phyloP scores from a whole-genome alignment of 176 grass and related monocot genomes.

The Carex parvula region DNA sequence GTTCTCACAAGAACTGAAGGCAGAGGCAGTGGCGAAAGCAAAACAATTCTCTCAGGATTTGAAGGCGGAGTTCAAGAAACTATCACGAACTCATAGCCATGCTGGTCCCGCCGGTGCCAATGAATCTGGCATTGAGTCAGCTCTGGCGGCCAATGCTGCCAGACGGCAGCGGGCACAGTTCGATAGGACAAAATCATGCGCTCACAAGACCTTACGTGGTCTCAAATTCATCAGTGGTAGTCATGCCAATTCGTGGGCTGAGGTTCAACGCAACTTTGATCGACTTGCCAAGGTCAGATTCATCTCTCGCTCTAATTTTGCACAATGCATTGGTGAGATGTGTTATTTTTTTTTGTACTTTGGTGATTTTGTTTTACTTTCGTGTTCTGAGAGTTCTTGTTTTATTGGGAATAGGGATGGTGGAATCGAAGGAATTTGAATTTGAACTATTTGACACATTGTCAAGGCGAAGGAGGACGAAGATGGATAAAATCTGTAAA shows the following conservation, averaged over 20 bases:
- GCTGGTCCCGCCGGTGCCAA: background rate
- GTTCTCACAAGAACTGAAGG: slow-evolving; percentile 85
- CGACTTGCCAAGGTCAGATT: slow-evolving; percentile 57
- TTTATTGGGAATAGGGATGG: slow-evolving; percentile 57
- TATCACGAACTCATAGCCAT: slow-evolving; percentile 54
- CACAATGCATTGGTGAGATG: slow-evolving; percentile 81
- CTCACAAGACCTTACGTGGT: slow-evolving; percentile 73
- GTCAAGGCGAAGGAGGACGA: slow-evolving; percentile 61
- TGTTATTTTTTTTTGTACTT: background rate
- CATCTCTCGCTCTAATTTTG: slow-evolving; percentile 82
- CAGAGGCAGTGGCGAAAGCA: slow-evolving; percentile 73
- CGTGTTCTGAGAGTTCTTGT: background rate
- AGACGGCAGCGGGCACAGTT: slow-evolving; percentile 69
- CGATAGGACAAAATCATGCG: slow-evolving; percentile 68
- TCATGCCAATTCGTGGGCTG: slow-evolving; percentile 73
- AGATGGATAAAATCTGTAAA: slow-evolving; percentile 70
- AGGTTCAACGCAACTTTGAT: slow-evolving; percentile 74
- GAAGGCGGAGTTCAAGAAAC: slow-evolving; percentile 56
- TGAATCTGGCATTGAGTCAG: slow-evolving; percentile 54
- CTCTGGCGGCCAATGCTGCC: slow-evolving; percentile 61
- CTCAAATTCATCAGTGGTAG: slow-evolving; percentile 90
- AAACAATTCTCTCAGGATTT: slow-evolving; percentile 80
- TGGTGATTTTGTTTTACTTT: background rate
- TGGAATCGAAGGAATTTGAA: slow-evolving; percentile 93
- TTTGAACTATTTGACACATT: slow-evolving; percentile 92